phyloP scores from a whole-genome alignment of 1,139 yeast species.

The Geotrichum aggregatum region DNA sequence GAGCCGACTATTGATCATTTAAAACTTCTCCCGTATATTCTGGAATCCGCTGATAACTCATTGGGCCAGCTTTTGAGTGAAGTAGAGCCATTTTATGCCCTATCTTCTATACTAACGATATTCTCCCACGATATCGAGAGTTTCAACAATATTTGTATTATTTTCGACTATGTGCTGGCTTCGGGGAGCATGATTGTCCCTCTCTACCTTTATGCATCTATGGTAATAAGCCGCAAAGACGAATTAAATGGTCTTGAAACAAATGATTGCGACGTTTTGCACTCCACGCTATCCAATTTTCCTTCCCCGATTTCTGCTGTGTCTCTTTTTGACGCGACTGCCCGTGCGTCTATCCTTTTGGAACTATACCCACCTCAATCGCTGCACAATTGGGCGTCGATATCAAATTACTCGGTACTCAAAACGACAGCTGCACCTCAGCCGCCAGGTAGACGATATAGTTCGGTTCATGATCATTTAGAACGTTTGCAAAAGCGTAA shows the following conservation, averaged over 20 bases:
- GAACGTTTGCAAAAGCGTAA: constrained; percentile 1
- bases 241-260: constrained; percentile 38
- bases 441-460: constrained; percentile 20
- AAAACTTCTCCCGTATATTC: constrained; percentile 57
- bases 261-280: constrained; percentile 33
- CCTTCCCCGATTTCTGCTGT: constrained; percentile 26
- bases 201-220: constrained; percentile 56
- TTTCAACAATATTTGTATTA: constrained; percentile 47
- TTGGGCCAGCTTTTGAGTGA: constrained; percentile 49
- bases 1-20: constrained; percentile 64
- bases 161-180: constrained; percentile 63
- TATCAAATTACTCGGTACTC: constrained; percentile 34
- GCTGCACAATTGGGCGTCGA: constrained; percentile 26
- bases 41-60: constrained; percentile 49
- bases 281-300: constrained; percentile 31
- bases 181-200: constrained; percentile 44
- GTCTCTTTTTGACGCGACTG: constrained; percentile 23
- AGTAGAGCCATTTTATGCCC: constrained; percentile 56
- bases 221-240: constrained; percentile 45
- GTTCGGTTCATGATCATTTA: constrained; percentile 17
- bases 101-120: constrained; percentile 72
- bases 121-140: constrained; percentile 68
- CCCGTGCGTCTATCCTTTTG: constrained; percentile 25
- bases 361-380: constrained; percentile 27
- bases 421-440: constrained; percentile 25